Conservation (phyloP, 441 rosid genomes). For the Syzygium malaccense region DNA sequence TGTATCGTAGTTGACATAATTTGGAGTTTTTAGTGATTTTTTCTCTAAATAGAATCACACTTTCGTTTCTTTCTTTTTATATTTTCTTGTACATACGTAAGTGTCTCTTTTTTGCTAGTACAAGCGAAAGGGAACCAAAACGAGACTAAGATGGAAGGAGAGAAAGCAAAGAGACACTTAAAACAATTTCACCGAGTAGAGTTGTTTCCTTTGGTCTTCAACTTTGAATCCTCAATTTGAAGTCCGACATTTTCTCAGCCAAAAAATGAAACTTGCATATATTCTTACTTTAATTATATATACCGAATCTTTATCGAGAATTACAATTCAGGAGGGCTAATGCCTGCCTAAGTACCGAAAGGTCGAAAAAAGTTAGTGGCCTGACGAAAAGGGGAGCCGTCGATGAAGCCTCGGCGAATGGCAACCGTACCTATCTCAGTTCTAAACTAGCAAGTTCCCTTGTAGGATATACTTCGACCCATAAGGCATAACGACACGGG, state of each 20-base stretch:
- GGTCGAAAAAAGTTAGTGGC: not conserved
- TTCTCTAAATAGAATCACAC: not conserved
- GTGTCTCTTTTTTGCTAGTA: not conserved
- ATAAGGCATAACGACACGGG: not conserved
- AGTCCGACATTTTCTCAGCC: not conserved
- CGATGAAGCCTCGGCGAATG: not conserved
- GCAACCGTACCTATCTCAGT: not conserved
- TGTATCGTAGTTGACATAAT: rapidly evolving
- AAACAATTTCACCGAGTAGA: not conserved
- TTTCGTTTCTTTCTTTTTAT: not conserved
- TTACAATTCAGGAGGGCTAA: not conserved
- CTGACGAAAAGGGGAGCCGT: not conserved
- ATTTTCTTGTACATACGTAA: not conserved
- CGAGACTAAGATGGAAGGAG: not conserved
- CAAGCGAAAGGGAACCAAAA: not conserved
- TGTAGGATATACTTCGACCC: not conserved
- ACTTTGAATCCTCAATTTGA: not conserved
- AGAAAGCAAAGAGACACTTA: not conserved
- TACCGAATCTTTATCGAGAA: not conserved
- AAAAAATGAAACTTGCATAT: not conserved
- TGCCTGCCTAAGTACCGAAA: not conserved
- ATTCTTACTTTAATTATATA: not conserved
- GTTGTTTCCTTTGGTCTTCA: not conserved
- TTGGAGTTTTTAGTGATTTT: not conserved
- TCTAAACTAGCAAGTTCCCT: not conserved